Conservation (phyloP, 2,329 filamentous ascomycete genomes). For the Botryotinia calthae region DNA sequence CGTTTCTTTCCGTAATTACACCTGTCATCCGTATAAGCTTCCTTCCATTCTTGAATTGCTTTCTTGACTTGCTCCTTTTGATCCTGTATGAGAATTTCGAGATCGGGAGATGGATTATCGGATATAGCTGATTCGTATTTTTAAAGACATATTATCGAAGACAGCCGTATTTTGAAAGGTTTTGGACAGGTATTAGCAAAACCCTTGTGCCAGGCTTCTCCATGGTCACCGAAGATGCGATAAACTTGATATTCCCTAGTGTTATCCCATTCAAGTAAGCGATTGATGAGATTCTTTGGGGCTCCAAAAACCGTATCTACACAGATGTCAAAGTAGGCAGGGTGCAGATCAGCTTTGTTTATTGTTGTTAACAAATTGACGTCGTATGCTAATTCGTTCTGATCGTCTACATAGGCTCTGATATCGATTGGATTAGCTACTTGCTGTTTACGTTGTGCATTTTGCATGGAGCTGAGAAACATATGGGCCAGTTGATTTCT, state of each 20-base stretch:
- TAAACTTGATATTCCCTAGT: neutral
- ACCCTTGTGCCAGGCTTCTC: neutral
- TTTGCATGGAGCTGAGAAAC: neutral
- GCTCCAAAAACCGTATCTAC: neutral
- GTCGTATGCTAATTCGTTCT: neutral
- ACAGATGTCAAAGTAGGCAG: neutral
- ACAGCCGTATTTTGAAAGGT: neutral
- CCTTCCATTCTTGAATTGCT: neutral
- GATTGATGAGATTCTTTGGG: neutral
- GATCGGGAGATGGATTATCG: neutral
- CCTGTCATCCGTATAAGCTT: neutral
- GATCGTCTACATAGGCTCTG: neutral
- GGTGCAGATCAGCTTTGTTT: neutral
- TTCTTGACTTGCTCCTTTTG: neutral
- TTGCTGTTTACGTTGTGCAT: neutral
- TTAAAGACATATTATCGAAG: neutral
- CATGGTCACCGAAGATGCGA: neutral
- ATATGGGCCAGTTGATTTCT: neutral
- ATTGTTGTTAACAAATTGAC: neutral
- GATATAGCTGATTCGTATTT: neutral
- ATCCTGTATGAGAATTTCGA: neutral
- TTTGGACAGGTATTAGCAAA: neutral
- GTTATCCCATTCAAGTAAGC: neutral
- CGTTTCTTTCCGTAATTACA: neutral
- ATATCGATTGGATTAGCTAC: neutral